phyloP scores from a whole-genome alignment of 768 basidiomycete species.

The Trametes sanguinea region DNA sequence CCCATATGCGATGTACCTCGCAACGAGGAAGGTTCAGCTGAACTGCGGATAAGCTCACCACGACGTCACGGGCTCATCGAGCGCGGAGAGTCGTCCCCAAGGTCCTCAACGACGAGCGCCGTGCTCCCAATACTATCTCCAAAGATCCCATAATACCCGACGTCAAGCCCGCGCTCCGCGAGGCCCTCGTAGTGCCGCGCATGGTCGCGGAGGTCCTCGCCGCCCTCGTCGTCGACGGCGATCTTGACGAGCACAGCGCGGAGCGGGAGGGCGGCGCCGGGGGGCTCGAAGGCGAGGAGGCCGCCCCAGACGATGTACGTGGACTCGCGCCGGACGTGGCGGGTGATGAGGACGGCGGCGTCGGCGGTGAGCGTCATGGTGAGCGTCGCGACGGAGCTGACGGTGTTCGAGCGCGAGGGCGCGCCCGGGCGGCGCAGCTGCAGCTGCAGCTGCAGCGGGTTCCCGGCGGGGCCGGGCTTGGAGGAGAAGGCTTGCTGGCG shows the following conservation, averaged over 20 bases:
- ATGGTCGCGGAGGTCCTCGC: slow-evolving; percentile 21
- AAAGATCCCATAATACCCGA: slow-evolving; percentile 21
- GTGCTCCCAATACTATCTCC: slow-evolving; percentile 20
- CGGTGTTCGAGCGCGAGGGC: slow-evolving; percentile 14
- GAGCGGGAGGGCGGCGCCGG: slow-evolving; percentile 1
- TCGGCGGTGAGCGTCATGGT: slow-evolving; percentile 16
- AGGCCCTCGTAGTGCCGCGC: slow-evolving; percentile 18
- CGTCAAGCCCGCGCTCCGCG: slow-evolving; percentile 16
- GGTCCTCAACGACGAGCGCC: slow-evolving; percentile 21
- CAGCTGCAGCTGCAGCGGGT: neutral
- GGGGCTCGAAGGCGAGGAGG: slow-evolving; percentile 16
- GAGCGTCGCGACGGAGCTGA: slow-evolving; percentile 8
- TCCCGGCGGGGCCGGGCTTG: too few relatives aligned
- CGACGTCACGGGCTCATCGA: slow-evolving; percentile 1
- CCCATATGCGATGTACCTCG: too few relatives aligned
- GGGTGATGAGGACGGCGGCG: slow-evolving; percentile 20
- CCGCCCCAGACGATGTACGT: slow-evolving; percentile 25
- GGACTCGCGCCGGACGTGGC: slow-evolving; percentile 21
- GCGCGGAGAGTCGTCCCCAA: slow-evolving; percentile 15
- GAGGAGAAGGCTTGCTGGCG: neutral
- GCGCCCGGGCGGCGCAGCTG: neutral
- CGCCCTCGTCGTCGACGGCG: slow-evolving; percentile 24
- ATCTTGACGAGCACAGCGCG: slow-evolving; percentile 19
- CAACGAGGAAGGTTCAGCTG: too few relatives aligned
- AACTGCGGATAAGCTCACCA: neutral